These are phyloP conservation scores for Podaxis sp. DNA, from an alignment of 768 basidiomycete species.

Conservation along the genomic window DNA sequence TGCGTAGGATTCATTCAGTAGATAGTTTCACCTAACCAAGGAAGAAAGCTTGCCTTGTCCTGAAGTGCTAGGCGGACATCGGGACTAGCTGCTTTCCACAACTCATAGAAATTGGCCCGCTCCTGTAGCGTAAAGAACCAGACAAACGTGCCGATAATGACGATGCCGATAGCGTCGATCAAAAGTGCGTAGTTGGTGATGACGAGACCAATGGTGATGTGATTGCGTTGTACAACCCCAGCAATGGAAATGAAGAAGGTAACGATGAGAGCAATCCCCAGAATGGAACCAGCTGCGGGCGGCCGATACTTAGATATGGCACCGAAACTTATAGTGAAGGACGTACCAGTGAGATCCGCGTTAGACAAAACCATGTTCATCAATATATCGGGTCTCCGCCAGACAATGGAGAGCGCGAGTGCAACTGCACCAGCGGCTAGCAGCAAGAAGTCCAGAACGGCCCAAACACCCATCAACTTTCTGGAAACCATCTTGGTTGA, in stretches of 20 bases:
- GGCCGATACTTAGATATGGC: background rate
- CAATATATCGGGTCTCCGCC: conserved; percentile 64
- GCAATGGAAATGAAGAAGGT: conserved; percentile 70
- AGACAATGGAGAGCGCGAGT: conserved; percentile 65
- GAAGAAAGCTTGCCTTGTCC: conserved; percentile 51
- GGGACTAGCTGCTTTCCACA: conserved; percentile 46
- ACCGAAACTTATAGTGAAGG: background rate
- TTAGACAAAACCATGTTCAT: conserved; percentile 66
- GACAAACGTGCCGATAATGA: conserved; percentile 64
- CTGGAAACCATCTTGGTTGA: conserved; percentile 63
- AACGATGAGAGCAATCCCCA: conserved; percentile 62
- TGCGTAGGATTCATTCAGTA: conserved; percentile 23
- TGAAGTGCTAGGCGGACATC: conserved; percentile 57
- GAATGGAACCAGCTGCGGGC: conserved; percentile 56
- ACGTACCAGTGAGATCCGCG: conserved; percentile 57
- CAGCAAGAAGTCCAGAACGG: conserved; percentile 63
- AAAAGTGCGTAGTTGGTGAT: conserved; percentile 75
- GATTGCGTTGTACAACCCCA: conserved; percentile 67
- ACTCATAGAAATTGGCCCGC: conserved; percentile 56
- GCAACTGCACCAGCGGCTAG: conserved; percentile 65
- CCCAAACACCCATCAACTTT: conserved; percentile 68
- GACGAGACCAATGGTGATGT: conserved; percentile 65
- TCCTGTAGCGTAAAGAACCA: conserved; percentile 83
- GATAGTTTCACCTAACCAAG: background rate
- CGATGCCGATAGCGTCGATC: conserved; percentile 52